Conservation (phyloP, 441 rosid species). For the Sinapis alba region DNA sequence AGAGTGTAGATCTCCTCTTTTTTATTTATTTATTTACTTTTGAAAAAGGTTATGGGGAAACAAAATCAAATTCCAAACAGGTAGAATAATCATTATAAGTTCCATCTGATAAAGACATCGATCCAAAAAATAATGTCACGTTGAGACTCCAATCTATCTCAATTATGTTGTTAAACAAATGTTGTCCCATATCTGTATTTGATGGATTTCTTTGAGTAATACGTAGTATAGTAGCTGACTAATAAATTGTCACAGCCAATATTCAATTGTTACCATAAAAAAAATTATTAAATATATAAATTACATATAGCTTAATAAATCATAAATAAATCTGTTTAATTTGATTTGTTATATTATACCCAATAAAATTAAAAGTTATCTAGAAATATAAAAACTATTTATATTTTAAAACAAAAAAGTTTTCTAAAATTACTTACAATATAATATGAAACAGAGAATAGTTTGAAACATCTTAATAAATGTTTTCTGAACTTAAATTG, state of each 20-base stretch:
- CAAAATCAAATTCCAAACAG: not conserved
- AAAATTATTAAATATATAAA: no score
- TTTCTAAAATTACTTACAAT: no score
- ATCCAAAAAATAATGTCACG: slow-evolving; percentile 34
- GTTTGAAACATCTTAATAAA: not conserved
- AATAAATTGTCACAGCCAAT: slow-evolving; percentile 3
- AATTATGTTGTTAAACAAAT: not conserved
- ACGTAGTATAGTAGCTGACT: not conserved
- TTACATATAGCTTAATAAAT: no score
- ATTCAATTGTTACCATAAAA: no score
- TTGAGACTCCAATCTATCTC: slow-evolving; percentile 13
- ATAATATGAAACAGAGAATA: no score
- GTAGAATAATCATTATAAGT: not conserved
- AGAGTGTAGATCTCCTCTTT: no score
- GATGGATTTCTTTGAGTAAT: slow-evolving; percentile 14
- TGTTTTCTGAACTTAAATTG: not conserved
- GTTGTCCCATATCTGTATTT: slow-evolving; percentile 14
- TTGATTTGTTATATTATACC: no score
- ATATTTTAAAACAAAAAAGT: no score
- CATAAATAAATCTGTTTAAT: no score
- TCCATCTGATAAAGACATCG: not conserved
- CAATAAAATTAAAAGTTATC: no score
- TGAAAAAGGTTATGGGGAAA: not conserved
- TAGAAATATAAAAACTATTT: no score
- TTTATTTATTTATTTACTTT: not conserved